Percentiles rank a stretch among this genome's conserved stretches.
Evolutionary conservation across 2,329 filamentous ascomycete genomes (phyloP).

Genomic region (Hirsutella thompsonii): DNA sequence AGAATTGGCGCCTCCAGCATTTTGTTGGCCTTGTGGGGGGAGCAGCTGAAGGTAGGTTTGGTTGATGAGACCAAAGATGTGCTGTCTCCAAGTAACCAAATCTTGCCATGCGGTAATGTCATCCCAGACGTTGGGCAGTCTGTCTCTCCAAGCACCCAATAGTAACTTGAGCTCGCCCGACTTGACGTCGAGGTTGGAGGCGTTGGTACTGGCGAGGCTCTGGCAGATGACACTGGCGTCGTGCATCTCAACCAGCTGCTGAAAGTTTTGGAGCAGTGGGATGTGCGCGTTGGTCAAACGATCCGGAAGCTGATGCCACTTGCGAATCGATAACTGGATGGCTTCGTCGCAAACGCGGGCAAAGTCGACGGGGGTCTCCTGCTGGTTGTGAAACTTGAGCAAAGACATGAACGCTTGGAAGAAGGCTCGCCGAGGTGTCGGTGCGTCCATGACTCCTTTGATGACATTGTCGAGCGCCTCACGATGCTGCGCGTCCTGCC

Average conservation of each 20-base stretch:
- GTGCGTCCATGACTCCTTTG: slow-evolving; percentile 94
- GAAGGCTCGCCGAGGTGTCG: slow-evolving; percentile 85
- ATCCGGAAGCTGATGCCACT: slow-evolving; percentile 96
- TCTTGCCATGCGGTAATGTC: slow-evolving; percentile 99
- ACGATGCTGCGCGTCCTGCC: slow-evolving; percentile 74
- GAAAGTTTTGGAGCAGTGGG: slow-evolving; percentile 91
- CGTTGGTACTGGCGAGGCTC: slow-evolving; percentile 75
- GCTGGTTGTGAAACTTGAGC: slow-evolving; percentile 84
- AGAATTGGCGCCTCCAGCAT: slow-evolving; percentile 69
- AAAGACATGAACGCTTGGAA: slow-evolving; percentile 98
- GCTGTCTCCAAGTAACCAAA: slow-evolving; percentile 97
- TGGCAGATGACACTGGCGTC: slow-evolving; percentile 95
- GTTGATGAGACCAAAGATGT: slow-evolving; percentile 97
- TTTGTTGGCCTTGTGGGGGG: slow-evolving; percentile 60
- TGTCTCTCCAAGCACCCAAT: slow-evolving; percentile 87
- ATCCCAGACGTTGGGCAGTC: slow-evolving; percentile 95
- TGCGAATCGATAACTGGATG: slow-evolving; percentile 90
- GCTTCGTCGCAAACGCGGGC: slow-evolving; percentile 88
- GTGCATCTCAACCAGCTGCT: slow-evolving; percentile 92
- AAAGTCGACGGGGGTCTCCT: slow-evolving; percentile 69
- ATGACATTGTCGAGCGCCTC: slow-evolving; percentile 88
- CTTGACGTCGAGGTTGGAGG: slow-evolving; percentile 79
- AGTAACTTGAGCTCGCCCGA: slow-evolving; percentile 91
- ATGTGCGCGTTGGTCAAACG: slow-evolving; percentile 92
- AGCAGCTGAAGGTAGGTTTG: slow-evolving; percentile 78